These are phyloP conservation scores for Claviceps fusiformis DNA, from an alignment of 2,329 filamentous ascomycete species.

Conservation along the genomic window DNA sequence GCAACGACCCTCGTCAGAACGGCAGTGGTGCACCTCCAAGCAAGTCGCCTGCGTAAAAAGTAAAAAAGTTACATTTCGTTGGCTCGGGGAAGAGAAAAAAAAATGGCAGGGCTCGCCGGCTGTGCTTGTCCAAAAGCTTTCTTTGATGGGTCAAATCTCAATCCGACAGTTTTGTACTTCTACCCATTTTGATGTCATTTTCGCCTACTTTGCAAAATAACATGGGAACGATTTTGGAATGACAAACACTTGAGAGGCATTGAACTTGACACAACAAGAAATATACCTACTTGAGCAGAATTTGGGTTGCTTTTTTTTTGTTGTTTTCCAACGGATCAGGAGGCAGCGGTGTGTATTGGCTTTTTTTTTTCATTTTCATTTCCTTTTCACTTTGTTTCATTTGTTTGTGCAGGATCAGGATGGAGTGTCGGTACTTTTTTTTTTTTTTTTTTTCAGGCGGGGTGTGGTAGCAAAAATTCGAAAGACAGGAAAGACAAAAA, in stretches of 20 bases:
- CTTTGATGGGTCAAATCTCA: conserved; percentile 13
- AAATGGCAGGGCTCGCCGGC: conserved; percentile 7
- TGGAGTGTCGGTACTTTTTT: conserved; percentile 24
- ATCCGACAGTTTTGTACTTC: conserved; percentile 9
- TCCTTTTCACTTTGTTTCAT: neutral
- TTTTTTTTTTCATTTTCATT: conserved; percentile 9
- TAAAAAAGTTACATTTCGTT: neutral
- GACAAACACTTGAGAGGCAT: conserved; percentile 29
- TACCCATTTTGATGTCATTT: conserved; percentile 15
- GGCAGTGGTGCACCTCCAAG: conserved; percentile 40
- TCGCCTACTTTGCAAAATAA: conserved; percentile 9
- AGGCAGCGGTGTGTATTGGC: conserved; percentile 21
- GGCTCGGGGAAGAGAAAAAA: neutral
- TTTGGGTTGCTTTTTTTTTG: conserved; percentile 22
- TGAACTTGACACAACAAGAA: conserved; percentile 25
- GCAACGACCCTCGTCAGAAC: conserved; percentile 49
- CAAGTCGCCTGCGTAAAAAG: conserved; percentile 43
- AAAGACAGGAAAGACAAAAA: conserved; percentile 28
- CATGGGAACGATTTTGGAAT: conserved; percentile 24
- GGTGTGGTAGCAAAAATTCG: conserved; percentile 17
- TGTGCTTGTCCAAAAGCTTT: conserved; percentile 14
- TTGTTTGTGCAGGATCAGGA: conserved; percentile 14
- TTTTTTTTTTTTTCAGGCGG: conserved; percentile 18
- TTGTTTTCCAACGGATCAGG: conserved; percentile 22
- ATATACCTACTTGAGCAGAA: conserved; percentile 21